Conservation (phyloP, 1,139 yeast species). For the Taiozyma onychis region DNA sequence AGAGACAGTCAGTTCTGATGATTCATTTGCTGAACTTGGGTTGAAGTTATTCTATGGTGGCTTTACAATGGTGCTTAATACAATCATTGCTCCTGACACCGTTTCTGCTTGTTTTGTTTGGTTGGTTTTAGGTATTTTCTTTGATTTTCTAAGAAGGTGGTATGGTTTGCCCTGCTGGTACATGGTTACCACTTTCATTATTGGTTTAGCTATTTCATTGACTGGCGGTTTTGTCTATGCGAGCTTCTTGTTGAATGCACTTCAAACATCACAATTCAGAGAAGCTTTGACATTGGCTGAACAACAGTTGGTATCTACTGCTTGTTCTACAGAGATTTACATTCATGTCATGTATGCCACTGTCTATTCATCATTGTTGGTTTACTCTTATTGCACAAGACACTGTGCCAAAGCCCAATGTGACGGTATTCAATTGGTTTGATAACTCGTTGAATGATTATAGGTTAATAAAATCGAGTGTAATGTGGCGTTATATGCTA, state of each 20-base stretch:
- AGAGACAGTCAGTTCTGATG: background rate
- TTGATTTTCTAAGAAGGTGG: background rate
- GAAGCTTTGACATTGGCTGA: background rate
- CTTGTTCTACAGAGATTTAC: background rate
- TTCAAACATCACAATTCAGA: background rate
- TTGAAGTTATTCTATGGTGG: background rate
- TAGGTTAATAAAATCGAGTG: background rate
- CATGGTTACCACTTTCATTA: background rate
- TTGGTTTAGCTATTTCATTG: background rate
- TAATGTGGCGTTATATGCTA: background rate
- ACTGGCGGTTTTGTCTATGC: background rate
- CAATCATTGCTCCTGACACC: background rate
- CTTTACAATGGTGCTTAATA: background rate
- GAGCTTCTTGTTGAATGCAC: background rate
- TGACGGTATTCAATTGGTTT: background rate
- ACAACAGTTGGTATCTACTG: background rate
- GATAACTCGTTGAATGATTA: background rate
- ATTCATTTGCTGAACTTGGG: background rate
- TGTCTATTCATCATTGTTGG: background rate
- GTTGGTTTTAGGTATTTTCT: background rate
- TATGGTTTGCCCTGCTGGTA: background rate
- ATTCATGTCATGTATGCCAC: background rate
- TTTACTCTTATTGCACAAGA: background rate
- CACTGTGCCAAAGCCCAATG: background rate
- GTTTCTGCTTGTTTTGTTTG: background rate